Percentiles rank a stretch among this genome's conserved stretches.
phyloP scores from a whole-genome alignment of 139 green algal species.

The Penium margaritaceum region DNA sequence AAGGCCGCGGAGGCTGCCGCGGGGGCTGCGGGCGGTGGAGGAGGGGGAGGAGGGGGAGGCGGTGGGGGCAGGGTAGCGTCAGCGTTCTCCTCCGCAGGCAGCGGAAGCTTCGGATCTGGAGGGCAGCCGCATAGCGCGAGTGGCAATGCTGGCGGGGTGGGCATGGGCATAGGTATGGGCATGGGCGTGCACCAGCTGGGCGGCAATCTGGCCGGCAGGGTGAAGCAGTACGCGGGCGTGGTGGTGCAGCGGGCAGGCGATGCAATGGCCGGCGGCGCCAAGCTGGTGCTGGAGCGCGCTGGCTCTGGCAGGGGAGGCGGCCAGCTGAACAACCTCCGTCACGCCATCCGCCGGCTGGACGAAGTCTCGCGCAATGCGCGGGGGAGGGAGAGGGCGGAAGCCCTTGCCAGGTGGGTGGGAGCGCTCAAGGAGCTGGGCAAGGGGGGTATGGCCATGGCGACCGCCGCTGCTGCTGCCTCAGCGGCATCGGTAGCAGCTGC shows the following conservation, averaged over 20 bases:
- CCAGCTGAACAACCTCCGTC: background rate
- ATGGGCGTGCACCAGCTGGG: background rate
- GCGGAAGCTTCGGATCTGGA: background rate
- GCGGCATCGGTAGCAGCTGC: background rate
- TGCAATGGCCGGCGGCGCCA: background rate
- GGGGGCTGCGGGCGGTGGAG: background rate
- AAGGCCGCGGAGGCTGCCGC: constrained; percentile 3
- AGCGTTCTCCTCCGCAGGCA: background rate
- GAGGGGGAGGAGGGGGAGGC: background rate
- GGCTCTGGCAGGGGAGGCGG: background rate
- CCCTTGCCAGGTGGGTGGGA: background rate
- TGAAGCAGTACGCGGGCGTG: background rate
- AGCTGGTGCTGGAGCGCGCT: background rate
- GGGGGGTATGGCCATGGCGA: background rate
- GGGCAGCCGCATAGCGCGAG: background rate
- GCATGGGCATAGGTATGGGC: no score
- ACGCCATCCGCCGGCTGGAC: background rate
- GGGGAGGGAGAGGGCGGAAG: background rate
- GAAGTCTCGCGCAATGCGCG: constrained; percentile 3
- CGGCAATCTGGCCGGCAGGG: background rate
- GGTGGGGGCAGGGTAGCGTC: background rate
- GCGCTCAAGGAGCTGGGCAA: constrained; percentile 3
- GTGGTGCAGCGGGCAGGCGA: background rate
- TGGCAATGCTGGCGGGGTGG: background rate
- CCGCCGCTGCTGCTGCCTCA: background rate